These are phyloP conservation scores for Populus simonii DNA, from an alignment of 345 rosid species.

Conservation along the genomic window DNA sequence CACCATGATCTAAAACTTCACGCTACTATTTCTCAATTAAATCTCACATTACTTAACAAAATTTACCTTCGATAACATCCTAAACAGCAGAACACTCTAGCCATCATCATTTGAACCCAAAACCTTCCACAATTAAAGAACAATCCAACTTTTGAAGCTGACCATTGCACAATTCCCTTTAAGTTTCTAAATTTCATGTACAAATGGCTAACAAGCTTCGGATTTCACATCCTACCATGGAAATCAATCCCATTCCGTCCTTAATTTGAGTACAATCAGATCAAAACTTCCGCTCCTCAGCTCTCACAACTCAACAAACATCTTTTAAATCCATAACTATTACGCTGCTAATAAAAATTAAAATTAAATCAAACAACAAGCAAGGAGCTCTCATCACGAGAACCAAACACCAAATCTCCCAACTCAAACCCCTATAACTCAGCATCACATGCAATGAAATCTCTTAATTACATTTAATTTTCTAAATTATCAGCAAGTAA, in stretches of 20 bases:
- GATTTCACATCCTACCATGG: not conserved
- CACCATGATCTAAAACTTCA: not conserved
- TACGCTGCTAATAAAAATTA: not conserved
- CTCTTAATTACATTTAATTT: not conserved
- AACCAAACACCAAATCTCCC: not conserved
- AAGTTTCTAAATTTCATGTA: not conserved
- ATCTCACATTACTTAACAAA: not conserved
- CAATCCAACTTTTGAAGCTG: not conserved
- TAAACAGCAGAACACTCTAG: not conserved
- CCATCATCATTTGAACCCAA: not conserved
- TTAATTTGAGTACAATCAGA: not conserved
- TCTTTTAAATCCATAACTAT: not conserved
- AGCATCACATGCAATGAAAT: not conserved
- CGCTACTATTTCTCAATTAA: not conserved
- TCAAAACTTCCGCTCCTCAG: not conserved
- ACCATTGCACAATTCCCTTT: not conserved
- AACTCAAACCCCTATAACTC: not conserved
- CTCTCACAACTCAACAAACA: not conserved
- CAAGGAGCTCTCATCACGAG: no score
- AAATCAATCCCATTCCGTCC: not conserved
- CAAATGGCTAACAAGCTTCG: not conserved
- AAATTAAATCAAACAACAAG: not conserved
- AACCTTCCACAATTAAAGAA: not conserved
- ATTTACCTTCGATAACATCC: not conserved
- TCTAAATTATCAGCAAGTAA: not conserved